Percentiles rank a stretch among this genome's conserved stretches.
These are phyloP conservation scores for Auricularia sp. DNA, from an alignment of 768 basidiomycete genomes.

Conservation along the genomic window DNA sequence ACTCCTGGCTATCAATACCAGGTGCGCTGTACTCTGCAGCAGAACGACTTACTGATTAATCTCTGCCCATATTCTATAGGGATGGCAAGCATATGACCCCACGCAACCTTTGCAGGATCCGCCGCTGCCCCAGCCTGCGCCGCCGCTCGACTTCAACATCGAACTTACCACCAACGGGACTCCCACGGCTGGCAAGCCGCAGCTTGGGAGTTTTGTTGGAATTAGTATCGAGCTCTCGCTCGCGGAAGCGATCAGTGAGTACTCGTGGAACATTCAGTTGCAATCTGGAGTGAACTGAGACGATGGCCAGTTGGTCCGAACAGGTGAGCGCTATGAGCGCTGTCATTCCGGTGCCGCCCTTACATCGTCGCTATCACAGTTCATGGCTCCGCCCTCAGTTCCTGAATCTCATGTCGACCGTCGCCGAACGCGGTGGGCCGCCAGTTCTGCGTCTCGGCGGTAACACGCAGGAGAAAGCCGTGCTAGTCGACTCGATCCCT, in stretches of 20 bases:
- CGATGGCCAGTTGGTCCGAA: slow-evolving; percentile 11
- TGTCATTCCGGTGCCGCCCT: neutral
- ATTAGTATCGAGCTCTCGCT: slow-evolving; percentile 60
- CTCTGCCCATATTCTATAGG: neutral
- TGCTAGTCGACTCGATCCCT: slow-evolving; percentile 33
- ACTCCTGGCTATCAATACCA: neutral
- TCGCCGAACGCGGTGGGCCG: slow-evolving; percentile 50
- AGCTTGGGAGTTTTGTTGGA: slow-evolving; percentile 45
- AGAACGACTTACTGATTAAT: neutral
- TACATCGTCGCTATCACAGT: slow-evolving; percentile 3
- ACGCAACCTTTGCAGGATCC: neutral
- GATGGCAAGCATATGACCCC: neutral
- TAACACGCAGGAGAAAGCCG: slow-evolving; percentile 59
- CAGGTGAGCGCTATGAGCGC: slow-evolving; percentile 1
- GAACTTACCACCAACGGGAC: neutral
- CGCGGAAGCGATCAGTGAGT: slow-evolving; percentile 39
- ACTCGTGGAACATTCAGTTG: neutral
- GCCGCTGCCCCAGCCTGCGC: neutral
- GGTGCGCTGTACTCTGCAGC: neutral
- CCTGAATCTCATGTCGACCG: slow-evolving; percentile 66
- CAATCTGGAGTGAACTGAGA: neutral
- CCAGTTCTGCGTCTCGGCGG: slow-evolving; percentile 65
- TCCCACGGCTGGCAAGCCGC: slow-evolving; percentile 21
- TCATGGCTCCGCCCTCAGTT: slow-evolving; percentile 34
- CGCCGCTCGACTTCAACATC: neutral